These are phyloP conservation scores for Xylaria sp. DNA, from an alignment of 2,329 filamentous ascomycete genomes.

Conservation along the genomic window DNA sequence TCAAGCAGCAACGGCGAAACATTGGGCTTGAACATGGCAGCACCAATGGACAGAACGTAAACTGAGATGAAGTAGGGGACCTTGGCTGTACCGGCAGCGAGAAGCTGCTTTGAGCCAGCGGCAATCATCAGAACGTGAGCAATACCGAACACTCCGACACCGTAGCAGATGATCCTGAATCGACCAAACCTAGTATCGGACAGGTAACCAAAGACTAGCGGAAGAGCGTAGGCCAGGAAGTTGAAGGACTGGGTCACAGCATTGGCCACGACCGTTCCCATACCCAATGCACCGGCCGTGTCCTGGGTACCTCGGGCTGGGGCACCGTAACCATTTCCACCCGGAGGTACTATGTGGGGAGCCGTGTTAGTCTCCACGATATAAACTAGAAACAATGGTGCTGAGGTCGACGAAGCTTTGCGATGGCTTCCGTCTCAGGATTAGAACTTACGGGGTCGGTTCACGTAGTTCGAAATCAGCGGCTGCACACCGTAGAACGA, in stretches of 20 bases:
- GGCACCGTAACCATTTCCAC: constrained; percentile 59
- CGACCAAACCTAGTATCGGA: constrained; percentile 77
- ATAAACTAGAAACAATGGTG: not conserved
- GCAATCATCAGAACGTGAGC: constrained; percentile 75
- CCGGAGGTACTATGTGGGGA: constrained; percentile 56
- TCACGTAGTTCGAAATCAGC: constrained; percentile 69
- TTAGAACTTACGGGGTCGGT: constrained; percentile 57
- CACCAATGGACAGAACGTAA: constrained; percentile 66
- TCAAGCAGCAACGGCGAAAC: constrained; percentile 75
- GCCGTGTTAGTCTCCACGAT: constrained; percentile 9
- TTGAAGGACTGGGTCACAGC: constrained; percentile 65
- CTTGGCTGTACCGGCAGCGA: constrained; percentile 58
- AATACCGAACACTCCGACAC: constrained; percentile 72
- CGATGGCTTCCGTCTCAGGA: not conserved
- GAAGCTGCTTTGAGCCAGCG: constrained; percentile 61
- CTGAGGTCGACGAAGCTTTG: no score
- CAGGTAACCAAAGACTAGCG: constrained; percentile 64
- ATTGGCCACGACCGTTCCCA: constrained; percentile 64
- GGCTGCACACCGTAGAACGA: constrained; percentile 68
- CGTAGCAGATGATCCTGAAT: constrained; percentile 76
- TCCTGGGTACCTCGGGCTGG: constrained; percentile 53
- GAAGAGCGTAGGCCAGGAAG: constrained; percentile 67
- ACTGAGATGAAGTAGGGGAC: constrained; percentile 65
- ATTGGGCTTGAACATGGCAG: constrained; percentile 77
- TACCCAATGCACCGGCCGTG: constrained; percentile 67